A percentile compares a stretch with the other conserved stretches of the same genome.
Conservation (phyloP, 1,284 basidiomycete genomes). For the Coriolopsis trogii region DNA sequence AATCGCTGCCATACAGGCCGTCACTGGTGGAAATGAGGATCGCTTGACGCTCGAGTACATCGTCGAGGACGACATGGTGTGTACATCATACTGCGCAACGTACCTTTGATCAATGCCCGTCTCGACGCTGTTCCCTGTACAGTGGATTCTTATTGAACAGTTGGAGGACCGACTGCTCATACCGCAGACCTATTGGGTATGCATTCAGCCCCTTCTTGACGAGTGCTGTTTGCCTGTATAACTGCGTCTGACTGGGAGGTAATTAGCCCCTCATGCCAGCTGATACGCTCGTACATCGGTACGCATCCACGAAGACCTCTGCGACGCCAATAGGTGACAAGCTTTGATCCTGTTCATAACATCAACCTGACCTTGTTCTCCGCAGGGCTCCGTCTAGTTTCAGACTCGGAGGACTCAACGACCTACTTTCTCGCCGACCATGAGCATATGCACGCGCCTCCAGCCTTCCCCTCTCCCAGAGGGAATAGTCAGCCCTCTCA, state of each 20-base stretch:
- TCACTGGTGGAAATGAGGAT: neutral
- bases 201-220: no score
- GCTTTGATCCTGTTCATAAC: neutral
- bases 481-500: neutral
- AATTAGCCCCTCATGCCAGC: no score
- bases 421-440: neutral
- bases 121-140: no score
- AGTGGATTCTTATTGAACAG: neutral
- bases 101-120: neutral
- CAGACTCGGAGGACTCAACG: neutral
- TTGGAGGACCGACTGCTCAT: conserved; percentile 1
- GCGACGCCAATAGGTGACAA: neutral
- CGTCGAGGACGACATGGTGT: neutral
- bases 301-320: no score
- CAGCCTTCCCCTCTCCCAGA: neutral
- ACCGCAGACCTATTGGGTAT: no score
- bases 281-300: no score
- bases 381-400: conserved; percentile 3
- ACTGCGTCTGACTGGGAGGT: no score
- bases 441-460: conserved; percentile 6
- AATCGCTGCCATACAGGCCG: neutral
- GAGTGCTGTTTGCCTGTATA: no score
- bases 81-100: no score
- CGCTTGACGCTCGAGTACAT: neutral
- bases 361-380: neutral